phyloP scores from a whole-genome alignment of 805 yeast genomes.

The Pichia cephalocereana region DNA sequence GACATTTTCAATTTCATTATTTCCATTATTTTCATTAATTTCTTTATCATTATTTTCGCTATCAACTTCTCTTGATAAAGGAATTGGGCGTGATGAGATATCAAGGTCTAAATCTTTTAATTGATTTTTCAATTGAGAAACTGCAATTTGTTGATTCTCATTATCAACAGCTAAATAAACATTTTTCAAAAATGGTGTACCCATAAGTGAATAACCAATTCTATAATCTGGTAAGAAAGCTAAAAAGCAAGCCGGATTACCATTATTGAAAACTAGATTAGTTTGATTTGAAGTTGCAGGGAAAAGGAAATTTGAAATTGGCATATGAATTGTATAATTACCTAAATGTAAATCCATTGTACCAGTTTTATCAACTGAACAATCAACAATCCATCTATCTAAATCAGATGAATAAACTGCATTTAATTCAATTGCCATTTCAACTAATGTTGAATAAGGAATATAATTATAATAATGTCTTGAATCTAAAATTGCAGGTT shows the following conservation, averaged over 20 bases:
- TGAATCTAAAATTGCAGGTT: slow-evolving; percentile 54
- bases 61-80: not conserved
- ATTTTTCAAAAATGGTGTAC: slow-evolving; percentile 45
- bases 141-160: slow-evolving; percentile 44
- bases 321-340: slow-evolving; percentile 38
- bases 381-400: slow-evolving; percentile 53
- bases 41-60: not conserved
- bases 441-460: slow-evolving; percentile 48
- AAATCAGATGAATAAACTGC: slow-evolving; percentile 46
- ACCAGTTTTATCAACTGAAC: slow-evolving; percentile 44
- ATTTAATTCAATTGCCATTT: slow-evolving; percentile 59
- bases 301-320: slow-evolving; percentile 38
- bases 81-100: not conserved
- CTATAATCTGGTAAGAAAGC: slow-evolving; percentile 38
- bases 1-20: not conserved
- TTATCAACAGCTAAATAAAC: slow-evolving; percentile 57
- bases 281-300: slow-evolving; percentile 29
- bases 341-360: slow-evolving; percentile 45
- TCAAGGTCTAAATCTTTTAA: slow-evolving; percentile 18
- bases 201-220: slow-evolving; percentile 46
- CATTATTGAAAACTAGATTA: slow-evolving; percentile 40
- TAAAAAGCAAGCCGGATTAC: slow-evolving; percentile 49
- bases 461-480: slow-evolving; percentile 39
- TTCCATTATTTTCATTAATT: not conserved
- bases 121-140: slow-evolving; percentile 32